phyloP scores from a whole-genome alignment of 2,329 filamentous ascomycete genomes.

The Dothideomycetes sp. region DNA sequence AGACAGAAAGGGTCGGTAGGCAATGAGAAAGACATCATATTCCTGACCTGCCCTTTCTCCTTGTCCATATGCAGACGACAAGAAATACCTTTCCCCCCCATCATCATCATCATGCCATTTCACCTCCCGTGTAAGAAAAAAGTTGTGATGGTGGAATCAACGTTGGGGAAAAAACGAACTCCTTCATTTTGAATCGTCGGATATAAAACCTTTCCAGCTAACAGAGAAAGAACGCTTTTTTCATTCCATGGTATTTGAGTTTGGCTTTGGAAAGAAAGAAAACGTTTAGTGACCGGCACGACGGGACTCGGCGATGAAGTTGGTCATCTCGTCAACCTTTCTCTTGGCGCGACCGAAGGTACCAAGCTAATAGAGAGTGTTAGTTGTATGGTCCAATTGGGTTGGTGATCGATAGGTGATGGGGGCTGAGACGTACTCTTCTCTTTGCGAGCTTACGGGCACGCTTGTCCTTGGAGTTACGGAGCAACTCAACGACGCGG shows the following conservation, averaged over 20 bases:
- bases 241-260: too few species aligned
- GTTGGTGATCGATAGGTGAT: conserved; percentile 5
- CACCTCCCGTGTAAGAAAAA: too few species aligned
- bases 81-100: too few species aligned
- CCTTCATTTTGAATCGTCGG: conserved; percentile 13
- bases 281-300: conserved; percentile 58
- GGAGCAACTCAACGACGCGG: conserved; percentile 96
- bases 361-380: conserved; percentile 58
- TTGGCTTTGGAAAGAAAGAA: conserved; percentile 6
- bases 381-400: conserved; percentile 17
- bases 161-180: conserved; percentile 7
- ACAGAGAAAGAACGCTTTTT: too few species aligned
- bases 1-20: too few species aligned
- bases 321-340: conserved; percentile 99
- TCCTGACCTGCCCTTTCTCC: too few species aligned
- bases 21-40: too few species aligned
- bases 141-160: too few species aligned
- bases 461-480: conserved; percentile 99
- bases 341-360: conserved; percentile 98
- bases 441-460: conserved; percentile 99
- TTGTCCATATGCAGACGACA: too few species aligned
- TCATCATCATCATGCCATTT: too few species aligned
- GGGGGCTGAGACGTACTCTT: conserved; percentile 56
- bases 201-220: too few species aligned
- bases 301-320: conserved; percentile 94